Base-by-base conservation (phyloP, 495 filamentous ascomycete species). In the Rusavskia elegans region DNA sequence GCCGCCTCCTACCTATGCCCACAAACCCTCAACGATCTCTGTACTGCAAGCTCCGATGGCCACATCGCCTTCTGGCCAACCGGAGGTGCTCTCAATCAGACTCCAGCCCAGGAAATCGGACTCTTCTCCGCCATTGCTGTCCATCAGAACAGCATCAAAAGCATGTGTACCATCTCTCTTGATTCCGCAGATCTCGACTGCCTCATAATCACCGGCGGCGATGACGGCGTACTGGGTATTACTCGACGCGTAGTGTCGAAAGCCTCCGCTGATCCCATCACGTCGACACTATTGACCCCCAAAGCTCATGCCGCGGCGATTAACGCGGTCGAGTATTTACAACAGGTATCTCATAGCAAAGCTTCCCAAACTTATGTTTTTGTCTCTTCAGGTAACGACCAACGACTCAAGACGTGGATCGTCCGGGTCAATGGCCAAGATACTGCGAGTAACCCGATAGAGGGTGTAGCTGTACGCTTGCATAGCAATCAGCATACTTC, bases 221-320 rank as follows among this genome's bases (percentile, higher is more conserved):
- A 96, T 56, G 89, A 94, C 58, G 88, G 89, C 57, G 81, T 83
- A 3, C 59, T 95, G 0, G 76, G 74, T 0, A 58, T 90, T 10
- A 74, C 79, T 1, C 66, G 19, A 10, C 10, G 1, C 2, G 4
- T 30, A 17, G 27, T 6, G 5, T 8, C 40, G 3, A 20, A 45
- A 20, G n/a, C 27, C 20, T 32, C 32, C 37, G 9, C 55, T 66
- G n/a, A 23, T 2, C 55, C 51, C 25, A 48, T 69, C 10, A 20
- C 48, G 5, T 62, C 58, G 41, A 78, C 78, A 11, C 62, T 78
- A 1, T 68, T 84, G 0, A 67, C 95, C 10, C 74, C 73, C 20
- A 72, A 79, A 19, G 88, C 89, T 0, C 92, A 98, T 65, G 81
- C 87, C 2, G 82, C 86, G 0, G 87, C 87, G 0, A 68, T 95